A percentile compares a stretch with the other conserved stretches of the same genome.
These are phyloP conservation scores for Marchantia polymorpha DNA, from an alignment of 225 moss, liverwort and hornwort species.

Conservation along the genomic window DNA sequence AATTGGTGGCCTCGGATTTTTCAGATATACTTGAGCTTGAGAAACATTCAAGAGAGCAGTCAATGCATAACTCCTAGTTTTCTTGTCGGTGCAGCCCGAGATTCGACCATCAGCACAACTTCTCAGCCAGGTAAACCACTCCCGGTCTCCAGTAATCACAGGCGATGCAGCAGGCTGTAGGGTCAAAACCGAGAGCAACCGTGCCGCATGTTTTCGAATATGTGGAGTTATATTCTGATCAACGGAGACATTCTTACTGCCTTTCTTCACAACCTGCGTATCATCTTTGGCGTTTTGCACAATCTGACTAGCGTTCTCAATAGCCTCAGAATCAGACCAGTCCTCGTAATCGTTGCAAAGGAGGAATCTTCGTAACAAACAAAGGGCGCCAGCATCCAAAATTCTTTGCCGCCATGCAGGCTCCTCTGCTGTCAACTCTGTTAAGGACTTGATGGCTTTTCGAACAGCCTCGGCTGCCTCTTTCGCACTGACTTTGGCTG, in stretches of 20 bases:
- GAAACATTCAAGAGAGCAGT: conserved; percentile 71
- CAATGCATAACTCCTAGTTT: conserved; percentile 71
- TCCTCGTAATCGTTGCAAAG: conserved; percentile 81
- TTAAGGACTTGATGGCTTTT: conserved; percentile 85
- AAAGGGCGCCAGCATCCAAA: conserved; percentile 83
- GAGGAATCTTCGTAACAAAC: conserved; percentile 71
- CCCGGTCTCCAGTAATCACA: conserved; percentile 59
- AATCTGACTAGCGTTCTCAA: conserved; percentile 30
- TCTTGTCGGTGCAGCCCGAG: conserved; percentile 49
- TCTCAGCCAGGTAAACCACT: conserved; percentile 75
- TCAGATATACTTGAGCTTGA: conserved; percentile 49
- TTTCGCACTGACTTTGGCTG: conserved; percentile 71
- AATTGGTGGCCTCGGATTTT: conserved; percentile 16
- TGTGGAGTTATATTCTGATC: conserved; percentile 44
- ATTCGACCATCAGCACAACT: conserved; percentile 68
- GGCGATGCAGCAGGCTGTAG: conserved; percentile 69
- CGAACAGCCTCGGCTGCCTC: conserved; percentile 83
- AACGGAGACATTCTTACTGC: neutral
- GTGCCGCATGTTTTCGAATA: conserved; percentile 85
- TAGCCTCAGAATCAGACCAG: conserved; percentile 76
- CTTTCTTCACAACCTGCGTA: neutral
- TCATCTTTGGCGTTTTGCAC: conserved; percentile 19
- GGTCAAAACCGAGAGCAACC: conserved; percentile 72
- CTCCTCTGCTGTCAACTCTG: conserved; percentile 90
- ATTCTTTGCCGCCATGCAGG: conserved; percentile 73